Evolutionary conservation across 2,329 filamentous ascomycete species (phyloP).

Genomic region (Talaromyces pinophilus): DNA sequence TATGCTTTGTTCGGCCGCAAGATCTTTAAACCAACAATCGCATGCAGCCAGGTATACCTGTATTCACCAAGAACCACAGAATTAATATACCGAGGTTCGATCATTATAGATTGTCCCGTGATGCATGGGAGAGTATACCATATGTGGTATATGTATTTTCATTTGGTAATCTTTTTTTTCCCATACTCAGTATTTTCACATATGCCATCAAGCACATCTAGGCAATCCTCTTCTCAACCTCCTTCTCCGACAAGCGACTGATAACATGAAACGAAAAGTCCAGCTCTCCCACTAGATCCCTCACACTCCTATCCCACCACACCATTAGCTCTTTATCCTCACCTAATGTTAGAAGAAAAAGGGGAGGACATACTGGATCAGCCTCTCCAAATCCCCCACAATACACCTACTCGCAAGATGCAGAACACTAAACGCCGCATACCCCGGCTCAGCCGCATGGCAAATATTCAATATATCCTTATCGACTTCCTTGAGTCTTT

Average conservation of each 20-base stretch:
- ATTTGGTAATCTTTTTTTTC: not conserved
- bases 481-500: conserved; percentile 61
- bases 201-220: not conserved
- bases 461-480: conserved; percentile 62
- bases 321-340: too few relatives aligned
- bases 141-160: not conserved
- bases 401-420: conserved; percentile 71
- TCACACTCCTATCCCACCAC: conserved; percentile 52
- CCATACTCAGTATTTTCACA: not conserved
- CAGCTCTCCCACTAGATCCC: conserved; percentile 69
- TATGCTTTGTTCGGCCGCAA: not conserved
- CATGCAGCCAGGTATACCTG: not conserved
- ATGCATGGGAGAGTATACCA: too few relatives aligned
- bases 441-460: conserved; percentile 70
- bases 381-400: conserved; percentile 65
- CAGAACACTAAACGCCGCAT: conserved; percentile 72
- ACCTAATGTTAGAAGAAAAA: too few relatives aligned
- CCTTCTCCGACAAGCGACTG: not conserved
- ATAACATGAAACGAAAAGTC: conserved; percentile 68
- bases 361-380: conserved; percentile 52
- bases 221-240: conserved; percentile 9
- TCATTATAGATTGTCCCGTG: not conserved
- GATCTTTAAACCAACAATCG: not conserved
- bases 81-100: not conserved
- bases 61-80: not conserved